These are phyloP conservation scores for Spathaspora boniae DNA, from an alignment of 805 yeast species.

Conservation along the genomic window DNA sequence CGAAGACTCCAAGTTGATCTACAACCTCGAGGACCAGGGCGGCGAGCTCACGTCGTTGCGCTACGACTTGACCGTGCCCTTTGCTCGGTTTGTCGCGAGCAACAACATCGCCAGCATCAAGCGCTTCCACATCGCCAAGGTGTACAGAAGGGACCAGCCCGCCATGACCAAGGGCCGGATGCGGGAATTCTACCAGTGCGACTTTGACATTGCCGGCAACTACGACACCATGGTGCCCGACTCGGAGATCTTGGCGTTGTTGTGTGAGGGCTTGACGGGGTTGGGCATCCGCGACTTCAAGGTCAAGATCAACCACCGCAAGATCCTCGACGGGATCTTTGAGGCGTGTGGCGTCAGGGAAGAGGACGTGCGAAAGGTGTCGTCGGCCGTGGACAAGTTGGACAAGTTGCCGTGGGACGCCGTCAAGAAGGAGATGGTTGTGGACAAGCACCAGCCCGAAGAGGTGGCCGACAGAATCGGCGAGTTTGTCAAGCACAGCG, in stretches of 20 bases:
- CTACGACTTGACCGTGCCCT: slow-evolving; percentile 97
- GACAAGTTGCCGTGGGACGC: slow-evolving; percentile 96
- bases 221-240: slow-evolving; percentile 97
- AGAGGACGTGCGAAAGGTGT: slow-evolving; percentile 89
- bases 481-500: slow-evolving; percentile 81
- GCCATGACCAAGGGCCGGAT: slow-evolving; percentile 99
- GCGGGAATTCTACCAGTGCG: slow-evolving; percentile 99
- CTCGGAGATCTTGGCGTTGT: slow-evolving; percentile 77
- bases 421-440: slow-evolving; percentile 88
- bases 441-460: slow-evolving; percentile 84
- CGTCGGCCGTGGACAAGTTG: slow-evolving; percentile 94
- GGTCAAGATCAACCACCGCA: slow-evolving; percentile 91
- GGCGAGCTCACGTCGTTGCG: slow-evolving; percentile 95
- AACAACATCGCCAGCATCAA: slow-evolving; percentile 86
- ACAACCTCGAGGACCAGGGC: slow-evolving; percentile 97
- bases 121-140: slow-evolving; percentile 96
- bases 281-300: slow-evolving; percentile 88
- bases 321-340: slow-evolving; percentile 93
- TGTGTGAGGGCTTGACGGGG: slow-evolving; percentile 79
- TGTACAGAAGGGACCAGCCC: slow-evolving; percentile 98
- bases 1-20: slow-evolving; percentile 95
- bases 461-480: slow-evolving; percentile 94
- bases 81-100: slow-evolving; percentile 96
- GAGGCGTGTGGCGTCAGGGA: slow-evolving; percentile 91
- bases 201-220: slow-evolving; percentile 91